phyloP scores from a whole-genome alignment of 106 monocot species.

The Narthecium ossifragum region DNA sequence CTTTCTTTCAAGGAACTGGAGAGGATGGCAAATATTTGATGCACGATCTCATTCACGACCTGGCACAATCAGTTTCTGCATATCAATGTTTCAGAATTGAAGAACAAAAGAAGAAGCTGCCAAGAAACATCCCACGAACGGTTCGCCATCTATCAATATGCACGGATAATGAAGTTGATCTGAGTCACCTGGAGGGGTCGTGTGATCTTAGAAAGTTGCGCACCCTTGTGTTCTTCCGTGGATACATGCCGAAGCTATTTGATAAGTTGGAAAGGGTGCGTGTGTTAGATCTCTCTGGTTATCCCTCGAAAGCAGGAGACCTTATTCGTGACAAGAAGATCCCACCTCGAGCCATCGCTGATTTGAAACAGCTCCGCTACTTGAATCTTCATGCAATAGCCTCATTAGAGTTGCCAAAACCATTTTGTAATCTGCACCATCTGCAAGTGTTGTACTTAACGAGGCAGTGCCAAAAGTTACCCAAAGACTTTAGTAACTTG shows the following conservation, averaged over 20 bases:
- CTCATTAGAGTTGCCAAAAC: not conserved
- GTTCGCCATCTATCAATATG: slow-evolving; percentile 14
- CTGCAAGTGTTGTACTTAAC: slow-evolving; percentile 6
- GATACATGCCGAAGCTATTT: not conserved
- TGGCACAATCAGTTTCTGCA: not conserved
- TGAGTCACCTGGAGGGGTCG: not conserved
- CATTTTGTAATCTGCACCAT: not conserved
- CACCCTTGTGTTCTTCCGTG: slow-evolving; percentile 9
- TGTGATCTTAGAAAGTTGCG: slow-evolving; percentile 7
- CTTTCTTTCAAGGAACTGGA: slow-evolving; percentile 13
- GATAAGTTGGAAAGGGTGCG: slow-evolving; percentile 11
- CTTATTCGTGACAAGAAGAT: too few species aligned
- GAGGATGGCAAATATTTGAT: not conserved
- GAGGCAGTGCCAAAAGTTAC: not conserved
- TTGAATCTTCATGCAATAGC: not conserved
- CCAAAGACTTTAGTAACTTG: not conserved
- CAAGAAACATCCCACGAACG: too few species aligned
- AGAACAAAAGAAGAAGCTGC: too few species aligned
- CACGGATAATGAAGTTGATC: not conserved
- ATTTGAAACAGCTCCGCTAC: not conserved
- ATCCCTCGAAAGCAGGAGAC: not conserved
- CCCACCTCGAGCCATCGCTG: not conserved
- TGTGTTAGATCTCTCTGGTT: slow-evolving; percentile 10
- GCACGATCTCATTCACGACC: not conserved
- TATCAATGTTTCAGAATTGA: too few species aligned